Evolutionary conservation across 2,329 filamentous ascomycete species (phyloP).

Genomic region (Allantophomopsis cytisporea): DNA sequence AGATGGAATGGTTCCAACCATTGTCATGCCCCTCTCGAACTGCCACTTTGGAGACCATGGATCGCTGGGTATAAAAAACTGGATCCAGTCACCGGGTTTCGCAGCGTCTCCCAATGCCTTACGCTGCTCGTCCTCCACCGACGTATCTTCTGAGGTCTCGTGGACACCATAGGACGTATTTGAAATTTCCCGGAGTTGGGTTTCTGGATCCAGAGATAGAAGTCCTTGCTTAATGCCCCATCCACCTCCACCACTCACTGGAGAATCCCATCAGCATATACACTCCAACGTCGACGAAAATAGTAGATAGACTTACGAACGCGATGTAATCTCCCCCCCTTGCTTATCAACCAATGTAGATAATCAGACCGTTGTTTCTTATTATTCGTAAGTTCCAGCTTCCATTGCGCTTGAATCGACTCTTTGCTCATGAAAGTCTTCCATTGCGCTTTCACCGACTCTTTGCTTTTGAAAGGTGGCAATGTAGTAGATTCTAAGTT

Average conservation of each 20-base stretch:
- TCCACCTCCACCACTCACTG: conserved; percentile 69
- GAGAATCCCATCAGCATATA: conserved; percentile 6
- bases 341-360: too few species aligned
- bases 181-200: conserved; percentile 26
- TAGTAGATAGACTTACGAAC: conserved; percentile 13
- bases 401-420: conserved; percentile 8
- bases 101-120: conserved; percentile 38
- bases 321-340: conserved; percentile 8
- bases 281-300: not conserved
- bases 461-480: too few species aligned
- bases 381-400: conserved; percentile 1
- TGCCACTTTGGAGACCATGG: not conserved
- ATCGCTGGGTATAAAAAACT: conserved; percentile 39
- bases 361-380: too few species aligned
- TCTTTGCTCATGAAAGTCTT: not conserved
- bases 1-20: conserved; percentile 13
- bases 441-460: too few species aligned
- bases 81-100: conserved; percentile 48
- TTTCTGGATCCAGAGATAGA: conserved; percentile 63
- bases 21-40: conserved; percentile 7
- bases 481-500: too few species aligned
- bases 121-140: conserved; percentile 16
- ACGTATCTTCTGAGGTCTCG: conserved; percentile 1
- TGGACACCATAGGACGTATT: too few species aligned
- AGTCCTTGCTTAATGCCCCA: conserved; percentile 75